Conservation (phyloP, 1,284 basidiomycete genomes). For the Apiotrichum montevideense region DNA sequence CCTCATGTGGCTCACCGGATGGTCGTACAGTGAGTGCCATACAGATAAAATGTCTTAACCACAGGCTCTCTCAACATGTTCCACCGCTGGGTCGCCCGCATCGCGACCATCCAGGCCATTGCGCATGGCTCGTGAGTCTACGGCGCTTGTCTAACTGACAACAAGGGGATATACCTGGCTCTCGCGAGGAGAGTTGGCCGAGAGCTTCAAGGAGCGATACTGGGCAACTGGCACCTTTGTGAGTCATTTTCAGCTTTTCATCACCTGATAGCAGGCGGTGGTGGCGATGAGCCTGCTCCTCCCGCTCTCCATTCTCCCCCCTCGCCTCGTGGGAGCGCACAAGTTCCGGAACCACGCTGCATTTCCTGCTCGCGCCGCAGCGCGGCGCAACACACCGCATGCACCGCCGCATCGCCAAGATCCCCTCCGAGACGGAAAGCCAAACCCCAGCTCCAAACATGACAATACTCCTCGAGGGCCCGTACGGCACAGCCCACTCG, state of each 20-base stretch:
- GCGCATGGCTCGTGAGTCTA: constrained; percentile 20
- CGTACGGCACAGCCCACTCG: constrained; percentile 29
- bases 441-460: not conserved
- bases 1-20: constrained; percentile 30
- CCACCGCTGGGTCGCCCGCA: constrained; percentile 26
- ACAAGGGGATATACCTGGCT: constrained; percentile 14
- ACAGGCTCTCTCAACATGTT: constrained; percentile 19
- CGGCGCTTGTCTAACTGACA: not conserved
- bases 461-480: constrained; percentile 31
- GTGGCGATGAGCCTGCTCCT: constrained; percentile 18
- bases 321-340: constrained; percentile 10
- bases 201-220: constrained; percentile 13
- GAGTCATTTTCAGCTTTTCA: no score
- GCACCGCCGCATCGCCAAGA: no score
- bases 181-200: constrained; percentile 6
- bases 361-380: constrained; percentile 20
- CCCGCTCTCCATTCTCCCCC: constrained; percentile 21
- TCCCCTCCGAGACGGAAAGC: no score
- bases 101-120: constrained; percentile 22
- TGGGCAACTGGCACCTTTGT: constrained; percentile 21
- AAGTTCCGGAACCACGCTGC: not conserved
- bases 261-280: constrained; percentile 5
- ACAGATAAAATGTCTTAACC: not conserved
- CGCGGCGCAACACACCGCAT: no score
- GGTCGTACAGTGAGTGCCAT: constrained; percentile 26